Evolutionary conservation across 768 basidiomycete genomes (phyloP).

Genomic region (Boletus rubescentipes): DNA sequence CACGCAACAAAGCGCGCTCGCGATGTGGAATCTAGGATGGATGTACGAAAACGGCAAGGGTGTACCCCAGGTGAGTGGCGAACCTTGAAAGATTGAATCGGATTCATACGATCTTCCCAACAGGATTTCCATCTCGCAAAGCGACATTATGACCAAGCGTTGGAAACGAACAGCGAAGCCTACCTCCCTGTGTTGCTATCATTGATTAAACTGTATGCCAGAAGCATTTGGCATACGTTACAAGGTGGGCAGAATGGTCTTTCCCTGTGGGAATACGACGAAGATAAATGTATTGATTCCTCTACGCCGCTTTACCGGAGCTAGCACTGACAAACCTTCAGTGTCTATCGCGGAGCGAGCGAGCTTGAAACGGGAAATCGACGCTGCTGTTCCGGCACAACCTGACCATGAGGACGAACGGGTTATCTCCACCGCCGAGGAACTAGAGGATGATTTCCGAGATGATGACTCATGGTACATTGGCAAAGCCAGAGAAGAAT

Average conservation of each 20-base stretch:
- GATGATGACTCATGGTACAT: constrained; percentile 77
- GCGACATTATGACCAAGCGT: constrained; percentile 87
- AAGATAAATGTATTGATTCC: constrained; percentile 36
- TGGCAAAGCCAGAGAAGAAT: constrained; percentile 80
- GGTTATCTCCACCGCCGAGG: constrained; percentile 19
- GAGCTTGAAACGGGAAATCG: constrained; percentile 26
- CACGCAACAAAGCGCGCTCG: constrained; percentile 87
- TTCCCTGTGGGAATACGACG: constrained; percentile 62
- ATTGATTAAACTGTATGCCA: constrained; percentile 74
- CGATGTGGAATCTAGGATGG: constrained; percentile 98
- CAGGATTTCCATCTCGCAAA: constrained; percentile 97
- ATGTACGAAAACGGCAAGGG: constrained; percentile 99
- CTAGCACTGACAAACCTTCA: constrained; percentile 13
- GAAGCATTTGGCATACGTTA: constrained; percentile 82
- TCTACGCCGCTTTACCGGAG: too few species aligned
- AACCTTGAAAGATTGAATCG: neutral
- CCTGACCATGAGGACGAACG: constrained; percentile 4
- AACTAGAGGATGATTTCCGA: constrained; percentile 28
- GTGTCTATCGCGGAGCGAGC: constrained; percentile 27
- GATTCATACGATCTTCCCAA: neutral
- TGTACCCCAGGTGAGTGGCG: constrained; percentile 67
- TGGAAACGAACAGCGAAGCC: constrained; percentile 86
- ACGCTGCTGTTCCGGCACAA: constrained; percentile 11
- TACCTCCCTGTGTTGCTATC: constrained; percentile 86
- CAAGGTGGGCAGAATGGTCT: constrained; percentile 69